Evolutionary conservation across 495 filamentous ascomycete genomes (phyloP), one percentile per base, ranked within the genome.

Genomic region (Hypoxylon perforatum): DNA sequence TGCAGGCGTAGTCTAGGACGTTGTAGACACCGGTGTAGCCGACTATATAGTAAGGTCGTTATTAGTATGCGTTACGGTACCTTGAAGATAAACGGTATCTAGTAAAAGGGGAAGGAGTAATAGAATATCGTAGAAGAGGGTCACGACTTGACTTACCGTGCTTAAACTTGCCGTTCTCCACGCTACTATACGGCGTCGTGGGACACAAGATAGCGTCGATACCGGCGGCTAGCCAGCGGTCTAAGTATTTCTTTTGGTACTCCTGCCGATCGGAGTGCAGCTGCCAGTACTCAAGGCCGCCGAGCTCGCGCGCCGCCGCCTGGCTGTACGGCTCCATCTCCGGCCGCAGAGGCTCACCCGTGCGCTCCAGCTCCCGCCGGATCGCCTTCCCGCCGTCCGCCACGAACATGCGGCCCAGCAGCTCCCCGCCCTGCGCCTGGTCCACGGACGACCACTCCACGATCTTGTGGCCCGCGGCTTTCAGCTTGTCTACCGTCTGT

Each of bases 11-110:
- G 55, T 77, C 75, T 18, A 77, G 18, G 1, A 77, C 72, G 48
- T 96, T 72, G 33, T 92, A 88, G 38, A 93, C 93, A 18, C 85
- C 86, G 0, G 89, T 86, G 73, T 95, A 96, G 69, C 94, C 93
- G 15, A 97, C 84, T 80, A 82, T 1, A 50, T 22, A 38, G 30
- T 8, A 36, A 22, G n/a, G 12, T 30, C 3, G 0, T 12, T 19
- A 35, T n/a, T 33, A 33, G 15, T 38, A 22, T 36, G 33, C n/a
- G 18, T 22, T 3, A n/a, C n/a, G 15, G 3, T 11, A 21, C 38
- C 25, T 19, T 2, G 8, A 5, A 9, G 30, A 10, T 33, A 10
- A 33, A 33, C 30, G 30, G 11, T 33, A 33, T 33, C 11, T 10
- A 10, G 8, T 8, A 28, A 28, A 3, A 8, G 25, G 30, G 30